Evolutionary conservation across 106 monocot genomes (phyloP).

Genomic region (Platanthera guangdongensis): DNA sequence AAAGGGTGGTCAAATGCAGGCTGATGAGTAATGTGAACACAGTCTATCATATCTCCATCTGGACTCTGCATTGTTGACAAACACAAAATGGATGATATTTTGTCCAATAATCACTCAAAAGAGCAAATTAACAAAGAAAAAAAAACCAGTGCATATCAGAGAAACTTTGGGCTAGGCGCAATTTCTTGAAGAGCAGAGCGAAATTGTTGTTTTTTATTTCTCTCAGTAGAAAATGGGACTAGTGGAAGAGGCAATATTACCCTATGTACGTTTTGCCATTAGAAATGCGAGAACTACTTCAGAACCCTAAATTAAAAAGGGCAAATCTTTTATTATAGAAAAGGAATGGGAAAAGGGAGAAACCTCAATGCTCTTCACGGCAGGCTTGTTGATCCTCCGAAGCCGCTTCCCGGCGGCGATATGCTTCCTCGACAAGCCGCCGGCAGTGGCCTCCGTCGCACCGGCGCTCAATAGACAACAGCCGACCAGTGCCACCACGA

Average conservation of each 20-base stretch:
- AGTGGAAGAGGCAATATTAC: neutral
- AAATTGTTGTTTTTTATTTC: neutral
- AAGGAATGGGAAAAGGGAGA: neutral
- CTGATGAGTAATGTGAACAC: conserved; percentile 49
- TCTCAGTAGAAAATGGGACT: neutral
- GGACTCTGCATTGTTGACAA: conserved; percentile 33
- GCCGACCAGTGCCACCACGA: conserved; percentile 1
- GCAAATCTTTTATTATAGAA: neutral
- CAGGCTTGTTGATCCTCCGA: conserved; percentile 63
- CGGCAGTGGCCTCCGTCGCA: neutral
- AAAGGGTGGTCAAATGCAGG: conserved; percentile 64
- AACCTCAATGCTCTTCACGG: conserved; percentile 67
- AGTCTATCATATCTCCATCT: conserved; percentile 68
- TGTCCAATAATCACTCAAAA: neutral
- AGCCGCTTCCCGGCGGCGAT: conserved; percentile 33
- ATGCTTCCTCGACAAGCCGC: conserved; percentile 5
- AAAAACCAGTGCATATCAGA: neutral
- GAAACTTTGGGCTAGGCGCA: neutral
- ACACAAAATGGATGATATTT: neutral
- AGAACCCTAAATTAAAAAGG: neutral
- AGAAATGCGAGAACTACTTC: neutral
- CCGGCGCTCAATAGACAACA: conserved; percentile 27
- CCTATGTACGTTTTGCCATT: neutral
- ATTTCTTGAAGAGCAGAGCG: neutral
- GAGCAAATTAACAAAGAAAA: neutral